Evolutionary conservation across 495 filamentous ascomycete genomes (phyloP).

Genomic region (Ramalina intermedia): DNA sequence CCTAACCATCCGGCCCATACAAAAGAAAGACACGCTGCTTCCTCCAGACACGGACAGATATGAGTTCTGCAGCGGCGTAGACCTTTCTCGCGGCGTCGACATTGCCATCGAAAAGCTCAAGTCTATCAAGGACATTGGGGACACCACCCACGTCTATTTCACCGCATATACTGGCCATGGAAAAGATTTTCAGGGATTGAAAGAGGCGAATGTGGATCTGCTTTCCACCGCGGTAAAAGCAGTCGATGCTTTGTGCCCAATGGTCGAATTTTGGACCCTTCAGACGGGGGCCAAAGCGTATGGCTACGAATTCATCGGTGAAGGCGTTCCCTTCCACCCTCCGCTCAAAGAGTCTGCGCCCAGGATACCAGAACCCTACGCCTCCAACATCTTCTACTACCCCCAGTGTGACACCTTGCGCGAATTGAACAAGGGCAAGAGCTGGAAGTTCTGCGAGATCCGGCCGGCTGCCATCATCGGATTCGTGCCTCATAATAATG

Average conservation of each 20-base stretch:
- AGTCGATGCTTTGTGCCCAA: slow-evolving; percentile 19
- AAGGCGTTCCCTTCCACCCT: slow-evolving; percentile 19
- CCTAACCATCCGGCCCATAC: slow-evolving; percentile 16
- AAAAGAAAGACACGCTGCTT: slow-evolving; percentile 10
- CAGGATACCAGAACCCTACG: slow-evolving; percentile 28
- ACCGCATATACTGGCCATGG: slow-evolving; percentile 14
- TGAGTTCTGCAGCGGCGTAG: slow-evolving; percentile 10
- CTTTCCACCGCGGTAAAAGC: slow-evolving; percentile 19
- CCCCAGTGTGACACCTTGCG: slow-evolving; percentile 27
- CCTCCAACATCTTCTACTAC: slow-evolving; percentile 35
- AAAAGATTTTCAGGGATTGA: slow-evolving; percentile 14
- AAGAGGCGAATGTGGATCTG: slow-evolving; percentile 18
- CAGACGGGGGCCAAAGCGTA: slow-evolving; percentile 32
- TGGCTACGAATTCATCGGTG: slow-evolving; percentile 23
- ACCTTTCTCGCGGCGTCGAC: slow-evolving; percentile 14
- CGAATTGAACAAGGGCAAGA: slow-evolving; percentile 22
- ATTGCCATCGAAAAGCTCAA: slow-evolving; percentile 11
- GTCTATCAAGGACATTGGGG: slow-evolving; percentile 11
- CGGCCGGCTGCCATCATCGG: slow-evolving; percentile 33
- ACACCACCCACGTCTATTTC: slow-evolving; percentile 1
- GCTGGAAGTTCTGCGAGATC: slow-evolving; percentile 30
- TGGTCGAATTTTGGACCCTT: slow-evolving; percentile 23
- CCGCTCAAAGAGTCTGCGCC: slow-evolving; percentile 26
- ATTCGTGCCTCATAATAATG: slow-evolving; percentile 26
- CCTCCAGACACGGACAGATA: slow-evolving; percentile 7